A percentile compares a stretch with the other conserved stretches of the same genome.
Conservation (phyloP, 2,329 filamentous ascomycete genomes). For the Botryotinia calthae region DNA sequence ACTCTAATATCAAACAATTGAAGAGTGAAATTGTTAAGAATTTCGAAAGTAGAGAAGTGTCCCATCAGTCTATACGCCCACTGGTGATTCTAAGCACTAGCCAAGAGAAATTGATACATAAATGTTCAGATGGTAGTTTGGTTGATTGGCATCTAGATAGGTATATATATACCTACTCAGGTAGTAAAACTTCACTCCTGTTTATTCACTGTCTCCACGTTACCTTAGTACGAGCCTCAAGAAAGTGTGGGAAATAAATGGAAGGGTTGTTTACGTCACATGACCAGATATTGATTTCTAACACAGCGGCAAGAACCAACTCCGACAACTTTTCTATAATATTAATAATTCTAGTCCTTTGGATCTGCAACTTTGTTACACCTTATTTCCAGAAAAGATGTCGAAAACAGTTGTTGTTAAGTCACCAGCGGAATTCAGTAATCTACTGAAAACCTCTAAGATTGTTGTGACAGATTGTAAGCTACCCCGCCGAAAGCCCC, state of each 20-base stretch:
- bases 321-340: not conserved
- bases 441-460: slow-evolving; percentile 66
- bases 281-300: slow-evolving; percentile 2
- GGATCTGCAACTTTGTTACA: slow-evolving; percentile 4
- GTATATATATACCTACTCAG: not conserved
- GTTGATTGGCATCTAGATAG: not conserved
- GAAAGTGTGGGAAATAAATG: not conserved
- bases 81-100: not conserved
- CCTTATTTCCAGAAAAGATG: slow-evolving; percentile 29
- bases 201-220: not conserved
- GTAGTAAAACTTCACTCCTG: not conserved
- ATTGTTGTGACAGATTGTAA: slow-evolving; percentile 88
- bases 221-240: not conserved
- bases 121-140: too few species aligned
- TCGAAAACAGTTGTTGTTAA: slow-evolving; percentile 46
- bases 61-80: too few species aligned
- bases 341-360: not conserved
- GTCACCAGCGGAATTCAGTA: slow-evolving; percentile 62
- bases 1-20: too few species aligned
- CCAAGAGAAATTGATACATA: not conserved
- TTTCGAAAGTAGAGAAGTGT: too few species aligned
- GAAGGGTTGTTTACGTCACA: not conserved
- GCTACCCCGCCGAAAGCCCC: slow-evolving; percentile 41
- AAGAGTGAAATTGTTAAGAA: too few species aligned
- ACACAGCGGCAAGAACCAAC: slow-evolving; percentile 11